These are phyloP conservation scores for Heritiera fomes DNA, from an alignment of 345 rosid species.

Conservation along the genomic window DNA sequence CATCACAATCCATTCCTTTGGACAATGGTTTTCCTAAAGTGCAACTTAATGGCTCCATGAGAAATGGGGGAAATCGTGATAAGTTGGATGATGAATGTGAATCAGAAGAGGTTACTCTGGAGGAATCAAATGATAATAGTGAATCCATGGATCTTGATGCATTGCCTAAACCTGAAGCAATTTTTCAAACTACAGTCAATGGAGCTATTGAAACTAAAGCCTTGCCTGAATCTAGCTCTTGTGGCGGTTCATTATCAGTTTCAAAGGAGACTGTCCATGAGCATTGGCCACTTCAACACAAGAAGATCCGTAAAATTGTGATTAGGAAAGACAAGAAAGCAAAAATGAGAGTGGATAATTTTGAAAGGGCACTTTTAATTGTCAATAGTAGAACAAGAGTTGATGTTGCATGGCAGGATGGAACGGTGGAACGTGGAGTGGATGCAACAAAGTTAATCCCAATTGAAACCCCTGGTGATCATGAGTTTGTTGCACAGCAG, in stretches of 20 bases:
- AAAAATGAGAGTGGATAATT: constrained; percentile 81
- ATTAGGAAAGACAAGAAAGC: constrained; percentile 78
- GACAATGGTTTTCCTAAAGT: constrained; percentile 55
- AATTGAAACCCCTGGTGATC: constrained; percentile 96
- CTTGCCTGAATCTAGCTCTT: constrained; percentile 50
- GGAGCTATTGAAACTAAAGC: constrained; percentile 31
- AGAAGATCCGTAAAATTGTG: constrained; percentile 84
- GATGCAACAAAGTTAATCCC: constrained; percentile 70
- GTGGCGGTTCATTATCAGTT: constrained; percentile 44
- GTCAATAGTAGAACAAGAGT: constrained; percentile 65
- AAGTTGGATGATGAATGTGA: constrained; percentile 26
- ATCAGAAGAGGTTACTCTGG: constrained; percentile 49
- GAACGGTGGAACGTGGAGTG: constrained; percentile 53
- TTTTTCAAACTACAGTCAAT: constrained; percentile 26
- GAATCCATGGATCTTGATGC: constrained; percentile 44
- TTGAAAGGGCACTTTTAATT: constrained; percentile 80
- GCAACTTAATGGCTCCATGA: constrained; percentile 48
- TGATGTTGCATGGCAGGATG: constrained; percentile 96
- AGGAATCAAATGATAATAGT: constrained; percentile 45
- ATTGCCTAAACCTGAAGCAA: constrained; percentile 36
- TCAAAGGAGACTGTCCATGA: constrained; percentile 75
- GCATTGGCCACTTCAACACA: constrained; percentile 82
- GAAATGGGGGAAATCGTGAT: constrained; percentile 6
- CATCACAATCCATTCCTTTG: constrained; percentile 39
- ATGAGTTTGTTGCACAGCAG: constrained; percentile 89